Conservation (phyloP, 305 asterid genomes). For the Stenogyne calaminthoides region DNA sequence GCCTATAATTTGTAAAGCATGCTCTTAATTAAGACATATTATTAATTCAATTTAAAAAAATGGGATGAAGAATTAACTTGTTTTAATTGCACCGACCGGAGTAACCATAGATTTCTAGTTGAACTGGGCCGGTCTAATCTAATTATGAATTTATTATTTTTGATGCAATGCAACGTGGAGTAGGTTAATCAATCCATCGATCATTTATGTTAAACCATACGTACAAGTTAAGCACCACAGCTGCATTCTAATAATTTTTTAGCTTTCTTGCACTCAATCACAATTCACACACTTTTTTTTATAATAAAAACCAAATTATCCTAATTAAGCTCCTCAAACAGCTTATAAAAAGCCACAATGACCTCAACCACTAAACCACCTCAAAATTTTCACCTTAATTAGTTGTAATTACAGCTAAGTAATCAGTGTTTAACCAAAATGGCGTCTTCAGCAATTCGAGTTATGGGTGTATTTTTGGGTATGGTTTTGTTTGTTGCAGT, state of each 20-base stretch:
- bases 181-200: constrained; percentile 24
- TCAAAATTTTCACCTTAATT: background rate
- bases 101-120: background rate
- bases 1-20: background rate
- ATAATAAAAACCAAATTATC: background rate
- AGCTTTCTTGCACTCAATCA: constrained; percentile 50
- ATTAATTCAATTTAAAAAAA: no score
- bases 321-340: background rate
- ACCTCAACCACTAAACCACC: constrained; percentile 4
- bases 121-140: background rate
- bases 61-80: no score
- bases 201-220: constrained; percentile 5
- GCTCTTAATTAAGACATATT: background rate
- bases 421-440: constrained; percentile 20
- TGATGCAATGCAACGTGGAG: constrained; percentile 21
- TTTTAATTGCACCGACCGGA: background rate
- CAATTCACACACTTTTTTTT: background rate
- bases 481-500: constrained; percentile 21
- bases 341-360: constrained; percentile 29
- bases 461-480: constrained; percentile 26
- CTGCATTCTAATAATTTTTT: constrained; percentile 19
- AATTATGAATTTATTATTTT: background rate
- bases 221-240: constrained; percentile 38
- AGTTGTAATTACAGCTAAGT: background rate
- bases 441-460: constrained; percentile 40